These are phyloP conservation scores for Lathyrus aphaca DNA, from an alignment of 306 rosid genomes.

Conservation along the genomic window DNA sequence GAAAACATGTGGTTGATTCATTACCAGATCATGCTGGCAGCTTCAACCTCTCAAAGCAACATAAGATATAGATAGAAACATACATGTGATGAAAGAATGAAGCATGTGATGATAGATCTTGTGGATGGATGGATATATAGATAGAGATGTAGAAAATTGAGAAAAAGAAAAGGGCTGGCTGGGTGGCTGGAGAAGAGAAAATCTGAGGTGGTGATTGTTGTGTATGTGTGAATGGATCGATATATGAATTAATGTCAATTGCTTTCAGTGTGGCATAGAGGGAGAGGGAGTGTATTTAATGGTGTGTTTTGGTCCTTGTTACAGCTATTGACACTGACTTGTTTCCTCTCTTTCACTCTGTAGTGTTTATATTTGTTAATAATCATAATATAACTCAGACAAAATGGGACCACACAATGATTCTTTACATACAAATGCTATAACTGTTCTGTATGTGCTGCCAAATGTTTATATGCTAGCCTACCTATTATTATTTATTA, in stretches of 20 bases:
- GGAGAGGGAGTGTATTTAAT: conserved; percentile 47
- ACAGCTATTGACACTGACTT: conserved; percentile 79
- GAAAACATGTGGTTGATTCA: conserved; percentile 15
- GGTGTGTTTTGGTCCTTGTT: conserved; percentile 54
- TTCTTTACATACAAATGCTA: conserved; percentile 30
- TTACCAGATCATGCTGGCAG: conserved; percentile 99
- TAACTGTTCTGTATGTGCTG: background rate
- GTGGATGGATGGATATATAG: background rate
- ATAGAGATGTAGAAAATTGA: conserved; percentile 14
- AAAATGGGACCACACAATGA: conserved; percentile 49
- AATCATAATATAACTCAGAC: conserved; percentile 28
- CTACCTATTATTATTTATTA: background rate
- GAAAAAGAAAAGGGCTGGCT: conserved; percentile 5
- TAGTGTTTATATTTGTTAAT: conserved; percentile 39
- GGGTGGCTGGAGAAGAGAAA: conserved; percentile 6
- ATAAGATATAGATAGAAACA: background rate
- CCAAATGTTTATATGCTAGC: background rate
- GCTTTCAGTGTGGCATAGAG: conserved; percentile 42
- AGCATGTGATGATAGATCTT: background rate
- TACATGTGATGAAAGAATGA: background rate
- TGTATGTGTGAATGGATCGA: conserved; percentile 30
- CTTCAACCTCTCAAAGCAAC: conserved; percentile 97
- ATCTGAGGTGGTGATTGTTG: conserved; percentile 47
- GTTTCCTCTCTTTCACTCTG: conserved; percentile 30
- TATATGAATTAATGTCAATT: conserved; percentile 32